Evolutionary conservation across 2,329 filamentous ascomycete species (phyloP).

Genomic region (Didymella segeticola): DNA sequence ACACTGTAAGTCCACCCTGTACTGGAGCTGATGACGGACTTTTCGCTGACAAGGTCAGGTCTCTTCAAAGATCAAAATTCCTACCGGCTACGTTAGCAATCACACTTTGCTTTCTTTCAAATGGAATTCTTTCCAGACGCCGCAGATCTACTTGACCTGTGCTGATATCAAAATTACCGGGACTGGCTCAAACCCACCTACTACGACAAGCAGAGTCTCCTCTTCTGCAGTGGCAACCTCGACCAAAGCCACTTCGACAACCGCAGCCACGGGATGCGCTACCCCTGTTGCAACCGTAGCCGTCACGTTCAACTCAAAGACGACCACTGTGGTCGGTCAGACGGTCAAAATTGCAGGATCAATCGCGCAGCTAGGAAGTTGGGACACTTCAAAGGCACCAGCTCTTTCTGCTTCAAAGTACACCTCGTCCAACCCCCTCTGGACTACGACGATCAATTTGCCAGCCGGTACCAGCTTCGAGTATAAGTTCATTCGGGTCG

Average conservation of each 20-base stretch:
- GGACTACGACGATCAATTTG: conserved; percentile 53
- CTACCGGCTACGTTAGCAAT: conserved; percentile 40
- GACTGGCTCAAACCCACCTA: conserved; percentile 17
- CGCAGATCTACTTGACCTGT: conserved; percentile 42
- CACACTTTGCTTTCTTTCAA: conserved; percentile 42
- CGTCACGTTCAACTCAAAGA: conserved; percentile 57
- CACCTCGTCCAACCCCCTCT: conserved; percentile 53
- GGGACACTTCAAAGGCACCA: conserved; percentile 51
- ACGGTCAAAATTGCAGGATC: conserved; percentile 57
- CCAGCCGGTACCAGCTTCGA: conserved; percentile 52
- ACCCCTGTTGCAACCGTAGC: conserved; percentile 36
- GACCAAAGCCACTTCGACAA: conserved; percentile 18
- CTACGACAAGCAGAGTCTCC: conserved; percentile 23
- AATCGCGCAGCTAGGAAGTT: conserved; percentile 52
- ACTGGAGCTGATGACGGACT: no score
- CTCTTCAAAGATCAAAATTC: conserved; percentile 41
- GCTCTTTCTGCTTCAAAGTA: conserved; percentile 54
- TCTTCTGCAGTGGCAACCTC: conserved; percentile 18
- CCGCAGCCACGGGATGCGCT: conserved; percentile 27
- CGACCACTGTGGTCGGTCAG: conserved; percentile 57
- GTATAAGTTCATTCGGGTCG: conserved; percentile 56
- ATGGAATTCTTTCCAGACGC: conserved; percentile 46
- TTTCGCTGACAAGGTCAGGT: conserved; percentile 2
- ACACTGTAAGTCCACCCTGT: conserved; percentile 33
- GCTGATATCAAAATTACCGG: conserved; percentile 42